A percentile compares a stretch with the other conserved stretches of the same genome.
These are phyloP conservation scores for Cylindrodendrum hubeiense DNA, from an alignment of 2,329 filamentous ascomycete genomes.

Conservation along the genomic window DNA sequence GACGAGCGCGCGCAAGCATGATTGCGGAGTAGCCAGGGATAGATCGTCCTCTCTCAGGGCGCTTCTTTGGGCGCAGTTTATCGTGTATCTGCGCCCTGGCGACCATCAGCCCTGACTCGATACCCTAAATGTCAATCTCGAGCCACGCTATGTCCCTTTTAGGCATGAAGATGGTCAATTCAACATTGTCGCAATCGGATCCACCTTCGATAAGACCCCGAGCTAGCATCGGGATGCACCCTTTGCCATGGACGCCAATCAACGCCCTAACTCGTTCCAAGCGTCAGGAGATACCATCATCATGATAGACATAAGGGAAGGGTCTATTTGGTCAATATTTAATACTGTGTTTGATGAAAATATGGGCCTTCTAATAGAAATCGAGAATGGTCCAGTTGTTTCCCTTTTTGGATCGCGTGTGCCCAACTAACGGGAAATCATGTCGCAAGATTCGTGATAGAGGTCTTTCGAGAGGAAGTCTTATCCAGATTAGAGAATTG, in stretches of 20 bases:
- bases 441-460: no score
- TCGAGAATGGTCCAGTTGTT: no score
- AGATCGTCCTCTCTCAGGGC: neutral
- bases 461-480: no score
- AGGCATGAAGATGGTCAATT: conserved; percentile 14
- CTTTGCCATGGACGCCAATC: neutral
- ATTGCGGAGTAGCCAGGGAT: conserved; percentile 1
- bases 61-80: neutral
- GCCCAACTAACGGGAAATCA: no score
- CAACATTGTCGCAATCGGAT: neutral
- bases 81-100: neutral
- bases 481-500: no score
- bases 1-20: neutral
- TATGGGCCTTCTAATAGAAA: no score
- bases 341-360: no score
- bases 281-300: no score
- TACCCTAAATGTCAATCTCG: neutral
- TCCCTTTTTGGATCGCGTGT: no score
- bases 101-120: neutral
- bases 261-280: no score
- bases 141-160: neutral
- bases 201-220: neutral
- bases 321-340: no score
- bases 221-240: neutral
- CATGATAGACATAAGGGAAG: no score